Evolutionary conservation across 1,284 basidiomycete species (phyloP), one percentile per base, ranked within the genome.

Genomic region (Microbotryum scabiosae): DNA sequence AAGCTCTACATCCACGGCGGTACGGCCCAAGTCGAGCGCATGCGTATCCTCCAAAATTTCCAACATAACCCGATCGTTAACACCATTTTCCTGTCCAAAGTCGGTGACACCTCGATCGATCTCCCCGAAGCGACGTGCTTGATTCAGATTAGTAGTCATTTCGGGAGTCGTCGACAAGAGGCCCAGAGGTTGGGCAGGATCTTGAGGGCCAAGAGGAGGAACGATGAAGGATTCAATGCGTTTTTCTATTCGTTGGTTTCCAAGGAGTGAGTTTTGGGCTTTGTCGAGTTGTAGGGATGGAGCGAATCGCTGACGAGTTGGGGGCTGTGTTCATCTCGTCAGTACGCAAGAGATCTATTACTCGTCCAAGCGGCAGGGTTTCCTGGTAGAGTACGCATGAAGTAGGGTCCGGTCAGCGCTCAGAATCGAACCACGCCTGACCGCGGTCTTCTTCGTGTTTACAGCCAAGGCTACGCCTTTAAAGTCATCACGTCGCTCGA

Each of bases 191-290:
- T 98, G 54, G 93, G 92, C 28, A 89, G 92, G 56, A 98, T 99
- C 71, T 79, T 99, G 57, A 86, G 96, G 63, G 96, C 96, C 10
- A 99, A 99, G 77, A 83, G 96, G 59, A 82, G 96, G 68, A 98
- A 98, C 74, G 96, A 99, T 73, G 96, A 98, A 76, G 96, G 96
- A 2, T 99, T 99, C 80, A 98, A 98, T 70, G 96, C 96, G 16
- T 99, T 98, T 78, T 99, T 99, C 79, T 99, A 99, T 77, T 97
- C 92, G 41, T 83, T 99, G 32, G 96, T 98, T 49, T 96, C 91
- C 45, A 97, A 96, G 75, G 94, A 98, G 70, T 71, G 30, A 53
- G 65, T 30, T 25, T 44, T 14, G 20, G 2, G 6, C 28, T 28
- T 7, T 36, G 2, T 16, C 44, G 23, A 9, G 21, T 41, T 41